Percentiles rank a stretch among this genome's conserved stretches.
Conservation (phyloP, 2,329 filamentous ascomycete genomes). For the Nigrospora sphaerica region DNA sequence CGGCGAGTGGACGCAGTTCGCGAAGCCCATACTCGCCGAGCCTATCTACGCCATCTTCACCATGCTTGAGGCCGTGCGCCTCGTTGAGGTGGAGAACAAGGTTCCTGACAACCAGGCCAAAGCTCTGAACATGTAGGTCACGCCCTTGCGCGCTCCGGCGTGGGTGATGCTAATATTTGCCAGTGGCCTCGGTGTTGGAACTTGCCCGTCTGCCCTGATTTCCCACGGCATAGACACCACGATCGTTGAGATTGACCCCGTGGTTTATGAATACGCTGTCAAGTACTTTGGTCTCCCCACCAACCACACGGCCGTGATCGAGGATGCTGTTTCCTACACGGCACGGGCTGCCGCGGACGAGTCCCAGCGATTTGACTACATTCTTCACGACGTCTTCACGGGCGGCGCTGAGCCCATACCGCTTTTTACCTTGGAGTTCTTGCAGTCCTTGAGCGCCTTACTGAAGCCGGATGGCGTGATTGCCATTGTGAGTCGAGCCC, state of each 20-base stretch:
- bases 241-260: conserved; percentile 88
- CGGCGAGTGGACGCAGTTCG: conserved; percentile 71
- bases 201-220: conserved; percentile 79
- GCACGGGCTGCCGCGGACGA: conserved; percentile 33
- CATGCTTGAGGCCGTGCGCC: conserved; percentile 84
- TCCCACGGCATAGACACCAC: conserved; percentile 87
- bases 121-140: conserved; percentile 74
- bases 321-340: conserved; percentile 72
- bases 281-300: conserved; percentile 75
- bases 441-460: conserved; percentile 62
- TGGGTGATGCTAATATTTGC: conserved; percentile 10
- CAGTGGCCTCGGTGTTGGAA: conserved; percentile 87
- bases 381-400: conserved; percentile 96
- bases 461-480: conserved; percentile 75
- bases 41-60: conserved; percentile 95
- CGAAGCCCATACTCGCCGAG: conserved; percentile 57
- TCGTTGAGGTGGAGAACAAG: conserved; percentile 56
- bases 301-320: conserved; percentile 73
- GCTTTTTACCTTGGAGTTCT: conserved; percentile 82
- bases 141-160: background rate
- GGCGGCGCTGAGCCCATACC: conserved; percentile 85
- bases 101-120: conserved; percentile 59
- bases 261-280: conserved; percentile 74
- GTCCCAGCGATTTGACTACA: conserved; percentile 69
- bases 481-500: conserved; percentile 62